Evolutionary conservation across 139 green algal species (phyloP), one percentile per base, ranked within the genome.

Genomic region (Protoeuglena noctilucae): DNA sequence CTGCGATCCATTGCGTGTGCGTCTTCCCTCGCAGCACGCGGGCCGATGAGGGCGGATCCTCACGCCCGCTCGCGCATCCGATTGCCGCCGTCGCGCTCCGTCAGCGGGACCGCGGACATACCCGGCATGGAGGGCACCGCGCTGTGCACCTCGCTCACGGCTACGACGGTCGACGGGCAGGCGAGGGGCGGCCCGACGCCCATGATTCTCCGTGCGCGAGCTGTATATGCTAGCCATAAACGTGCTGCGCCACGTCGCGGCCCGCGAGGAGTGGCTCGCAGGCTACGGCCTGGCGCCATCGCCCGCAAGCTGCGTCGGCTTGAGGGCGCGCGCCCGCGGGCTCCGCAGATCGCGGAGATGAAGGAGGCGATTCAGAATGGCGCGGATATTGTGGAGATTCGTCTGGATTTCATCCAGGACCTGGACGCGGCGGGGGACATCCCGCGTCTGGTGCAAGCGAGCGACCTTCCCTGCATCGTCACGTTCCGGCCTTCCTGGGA

Each of bases 401-500:
- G 87, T 1, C 52, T 95, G 1, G 87, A 95, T 53, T 90, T 83
- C 58, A 60, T 93, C 29, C 62, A 69, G 22, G 72, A 78, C 28
- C 80, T 84, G 16, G 45, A 73, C 31, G 39, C 74, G 0, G 62
- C 74, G 45, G 52, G 58, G 9, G 69, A 87, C 53, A 45, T 94
- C 21, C 31, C 73, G n/a, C 40, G 3, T 3, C 64, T 96, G 29
- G 56, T 91, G 53, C 19, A 58, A 2, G 43, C 53, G 4, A 82
- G 76, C 64, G 48, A 58, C 5, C 60, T 88, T 48, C 82, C 81
- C 0, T 75, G 69, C 52, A 88, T 94, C 23, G 76, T 90, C 6
- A 94, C 88, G 1, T 89, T 76, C 64, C 66, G 89, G 1, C 82
- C 89, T 0, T 62, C 45, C 0, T 97, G 89, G 88, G 89, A 97